Base-by-base conservation (phyloP, 345 rosid genomes). In the Populus davidiana region DNA sequence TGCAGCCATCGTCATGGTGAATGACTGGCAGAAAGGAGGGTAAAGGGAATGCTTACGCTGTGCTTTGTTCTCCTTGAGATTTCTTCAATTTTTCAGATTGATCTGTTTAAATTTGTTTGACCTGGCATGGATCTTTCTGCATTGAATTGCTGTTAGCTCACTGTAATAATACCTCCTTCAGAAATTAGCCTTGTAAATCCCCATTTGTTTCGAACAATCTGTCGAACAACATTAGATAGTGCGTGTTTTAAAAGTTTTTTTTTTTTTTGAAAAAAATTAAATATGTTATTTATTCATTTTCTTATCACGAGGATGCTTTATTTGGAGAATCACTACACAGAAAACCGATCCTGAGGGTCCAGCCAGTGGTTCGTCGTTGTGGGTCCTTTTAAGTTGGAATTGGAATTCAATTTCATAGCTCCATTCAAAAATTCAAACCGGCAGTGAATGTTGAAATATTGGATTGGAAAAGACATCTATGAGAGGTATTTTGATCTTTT, bases 1-100 rank as follows among this genome's bases (percentile, higher is more conserved):
- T 81, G 61, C 61, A 61, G 79, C 67, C 56, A 69, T 63, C 50
- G 59, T 62, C 81, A 75, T 68, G 59, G 8, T 1, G 84, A 86
- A 13, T 79, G 76, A 80, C 67, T 54, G 64, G 72, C 25, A 12
- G 13, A 82, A 75, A 35, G 47, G 73, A 39, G 52, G 20, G 12
- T 3, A 2, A 21, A 50, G 16, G 25, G 47, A 20, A 18, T 35
- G 36, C 41, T 13, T 18, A 6, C 50, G 41, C 64, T 67, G 38
- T 25, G 20, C 21, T 35, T 64, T 36, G 18, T 41, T 47, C 73
- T 35, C 29, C 29, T 33, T 23, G 41, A 31, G 61, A 17, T 21
- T 29, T 62, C 4, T 41, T 38, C 27, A 6, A 25, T 29, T 59
- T 59, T 29, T 70, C 63, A 11, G 18, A 25, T 36, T 70, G 59